phyloP scores from a whole-genome alignment of 2,329 filamentous ascomycete genomes.

The Lasiodiplodia sp. region DNA sequence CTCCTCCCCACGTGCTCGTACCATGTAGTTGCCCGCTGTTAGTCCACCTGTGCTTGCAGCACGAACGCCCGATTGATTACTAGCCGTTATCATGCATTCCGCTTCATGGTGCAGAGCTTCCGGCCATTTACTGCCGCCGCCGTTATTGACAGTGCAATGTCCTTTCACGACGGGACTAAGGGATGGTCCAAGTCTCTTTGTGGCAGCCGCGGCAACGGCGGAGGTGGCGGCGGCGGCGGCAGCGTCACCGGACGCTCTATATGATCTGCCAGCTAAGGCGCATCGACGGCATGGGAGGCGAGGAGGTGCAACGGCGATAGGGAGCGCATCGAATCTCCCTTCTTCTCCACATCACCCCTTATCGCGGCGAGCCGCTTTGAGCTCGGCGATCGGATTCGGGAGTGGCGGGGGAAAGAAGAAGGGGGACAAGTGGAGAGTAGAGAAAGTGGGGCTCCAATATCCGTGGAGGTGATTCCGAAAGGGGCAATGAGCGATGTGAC shows the following conservation, averaged over 20 bases:
- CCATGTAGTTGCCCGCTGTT: not conserved
- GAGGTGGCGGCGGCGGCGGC: not conserved
- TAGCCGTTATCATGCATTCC: not conserved
- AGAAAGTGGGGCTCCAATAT: not conserved
- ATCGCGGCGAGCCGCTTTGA: not conserved
- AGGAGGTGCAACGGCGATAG: not conserved
- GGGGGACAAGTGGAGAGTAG: not conserved
- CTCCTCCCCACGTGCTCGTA: constrained; percentile 1
- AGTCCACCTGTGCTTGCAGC: not conserved
- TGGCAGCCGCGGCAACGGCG: not conserved
- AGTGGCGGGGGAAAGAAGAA: not conserved
- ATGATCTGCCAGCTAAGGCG: constrained; percentile 5
- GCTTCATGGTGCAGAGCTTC: not conserved
- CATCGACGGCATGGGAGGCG: not conserved
- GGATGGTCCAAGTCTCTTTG: not conserved
- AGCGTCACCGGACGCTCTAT: not conserved
- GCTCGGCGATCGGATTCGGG: not conserved
- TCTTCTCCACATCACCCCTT: not conserved
- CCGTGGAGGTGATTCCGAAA: constrained; percentile 4
- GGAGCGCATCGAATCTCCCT: constrained; percentile 14
- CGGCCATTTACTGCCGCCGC: not conserved
- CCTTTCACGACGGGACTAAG: not conserved
- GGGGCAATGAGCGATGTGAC: constrained; percentile 1
- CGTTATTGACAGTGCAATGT: not conserved
- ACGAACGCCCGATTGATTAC: not conserved